Conservation (phyloP, 2,329 filamentous ascomycete species). For the Pezicula neosporulosa region DNA sequence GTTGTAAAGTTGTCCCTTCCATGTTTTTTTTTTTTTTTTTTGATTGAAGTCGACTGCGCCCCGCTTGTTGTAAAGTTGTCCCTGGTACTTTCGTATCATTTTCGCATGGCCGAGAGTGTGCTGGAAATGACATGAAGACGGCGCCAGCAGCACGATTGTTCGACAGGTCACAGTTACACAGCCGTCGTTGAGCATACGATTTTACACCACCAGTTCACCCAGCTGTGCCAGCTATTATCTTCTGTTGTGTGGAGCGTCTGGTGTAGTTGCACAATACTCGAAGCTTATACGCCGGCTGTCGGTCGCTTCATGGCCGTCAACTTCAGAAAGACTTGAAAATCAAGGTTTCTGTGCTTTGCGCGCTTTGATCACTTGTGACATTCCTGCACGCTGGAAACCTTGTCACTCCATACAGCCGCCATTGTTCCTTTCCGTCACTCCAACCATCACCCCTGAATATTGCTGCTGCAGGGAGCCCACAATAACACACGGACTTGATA, state of each 20-base stretch:
- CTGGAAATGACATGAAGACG: no score
- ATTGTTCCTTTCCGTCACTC: neutral
- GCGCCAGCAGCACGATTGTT: no score
- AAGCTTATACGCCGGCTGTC: neutral
- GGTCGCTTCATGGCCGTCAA: neutral
- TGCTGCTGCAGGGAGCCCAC: neutral
- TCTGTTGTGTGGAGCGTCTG: no score
- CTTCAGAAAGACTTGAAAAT: neutral
- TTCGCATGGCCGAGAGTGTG: no score
- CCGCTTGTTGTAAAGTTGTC: no score
- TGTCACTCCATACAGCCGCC: conserved; percentile 1
- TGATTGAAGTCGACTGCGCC: no score
- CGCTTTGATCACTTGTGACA: conserved; percentile 1
- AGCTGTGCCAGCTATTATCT: neutral
- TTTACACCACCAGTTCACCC: neutral
- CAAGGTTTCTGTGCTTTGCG: neutral
- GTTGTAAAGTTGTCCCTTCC: no score
- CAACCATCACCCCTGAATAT: neutral
- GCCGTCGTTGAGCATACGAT: neutral
- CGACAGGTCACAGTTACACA: no score
- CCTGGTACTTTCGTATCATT: no score
- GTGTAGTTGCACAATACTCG: neutral
- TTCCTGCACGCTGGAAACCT: neutral
- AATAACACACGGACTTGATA: neutral
- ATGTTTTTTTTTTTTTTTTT: no score